Conservation (phyloP, 176 grass and related monocot genomes). For the Triticum monococcum region DNA sequence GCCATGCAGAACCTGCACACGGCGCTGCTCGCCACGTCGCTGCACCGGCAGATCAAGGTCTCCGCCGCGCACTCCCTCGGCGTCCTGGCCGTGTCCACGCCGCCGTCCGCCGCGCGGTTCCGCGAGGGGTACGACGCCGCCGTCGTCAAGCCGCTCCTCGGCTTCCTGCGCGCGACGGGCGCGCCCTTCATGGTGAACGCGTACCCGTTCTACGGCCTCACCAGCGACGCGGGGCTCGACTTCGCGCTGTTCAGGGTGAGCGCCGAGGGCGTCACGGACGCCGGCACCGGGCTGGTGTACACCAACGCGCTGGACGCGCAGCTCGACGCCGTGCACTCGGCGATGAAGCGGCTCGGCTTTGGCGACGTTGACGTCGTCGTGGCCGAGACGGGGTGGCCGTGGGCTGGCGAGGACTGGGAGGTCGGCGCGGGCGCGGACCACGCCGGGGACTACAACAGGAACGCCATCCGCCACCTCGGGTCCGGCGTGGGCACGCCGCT, state of each 20-base stretch:
- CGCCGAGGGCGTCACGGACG: constrained; percentile 41
- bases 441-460: constrained; percentile 69
- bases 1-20: constrained; percentile 75
- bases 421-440: constrained; percentile 37
- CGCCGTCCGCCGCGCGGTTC: constrained; percentile 61
- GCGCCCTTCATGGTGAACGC: constrained; percentile 86
- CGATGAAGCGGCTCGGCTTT: constrained; percentile 48
- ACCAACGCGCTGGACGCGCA: constrained; percentile 85
- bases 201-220: constrained; percentile 79
- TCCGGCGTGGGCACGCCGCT: constrained; percentile 84
- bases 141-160: constrained; percentile 52
- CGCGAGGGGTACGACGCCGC: constrained; percentile 40
- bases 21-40: constrained; percentile 41
- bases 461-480: constrained; percentile 65
- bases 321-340: constrained; percentile 75
- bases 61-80: constrained; percentile 70
- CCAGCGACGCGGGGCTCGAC: constrained; percentile 44
- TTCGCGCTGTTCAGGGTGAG: constrained; percentile 63
- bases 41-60: constrained; percentile 47
- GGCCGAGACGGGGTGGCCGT: constrained; percentile 81
- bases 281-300: constrained; percentile 54
- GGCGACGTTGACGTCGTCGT: constrained; percentile 63
- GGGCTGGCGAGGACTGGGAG: constrained; percentile 62
- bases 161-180: constrained; percentile 64
- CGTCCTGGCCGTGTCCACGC: constrained; percentile 49